phyloP scores from a whole-genome alignment of 2,329 filamentous ascomycete species.

The Microcyclospora pomicola region DNA sequence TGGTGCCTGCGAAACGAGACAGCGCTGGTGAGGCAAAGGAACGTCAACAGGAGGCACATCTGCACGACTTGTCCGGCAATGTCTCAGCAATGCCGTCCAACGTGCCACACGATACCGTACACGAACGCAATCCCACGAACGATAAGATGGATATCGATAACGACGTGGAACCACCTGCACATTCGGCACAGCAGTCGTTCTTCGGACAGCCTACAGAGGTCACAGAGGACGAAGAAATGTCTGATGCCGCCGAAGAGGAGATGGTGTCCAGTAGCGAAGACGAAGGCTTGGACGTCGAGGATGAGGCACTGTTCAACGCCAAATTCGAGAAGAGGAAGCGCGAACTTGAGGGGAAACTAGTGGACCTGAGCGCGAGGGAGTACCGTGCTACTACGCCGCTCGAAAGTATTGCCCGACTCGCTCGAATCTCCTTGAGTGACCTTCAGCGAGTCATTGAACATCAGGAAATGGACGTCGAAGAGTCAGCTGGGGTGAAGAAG shows the following conservation, averaged over 20 bases:
- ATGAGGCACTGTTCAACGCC: constrained; percentile 33
- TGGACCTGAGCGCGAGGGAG: constrained; percentile 29
- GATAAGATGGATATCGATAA: constrained; percentile 17
- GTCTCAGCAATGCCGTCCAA: neutral
- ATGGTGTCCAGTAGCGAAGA: constrained; percentile 28
- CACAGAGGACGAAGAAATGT: constrained; percentile 9
- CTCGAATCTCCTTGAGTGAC: constrained; percentile 23
- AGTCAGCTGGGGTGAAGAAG: constrained; percentile 4
- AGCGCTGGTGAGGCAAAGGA: constrained; percentile 28
- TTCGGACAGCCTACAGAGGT: constrained; percentile 14
- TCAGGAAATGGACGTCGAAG: constrained; percentile 17
- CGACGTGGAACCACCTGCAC: constrained; percentile 3
- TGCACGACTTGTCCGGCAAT: neutral
- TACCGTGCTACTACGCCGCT: constrained; percentile 31
- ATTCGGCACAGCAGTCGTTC: constrained; percentile 20
- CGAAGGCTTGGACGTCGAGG: constrained; percentile 31
- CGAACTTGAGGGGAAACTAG: constrained; percentile 28
- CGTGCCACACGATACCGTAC: neutral
- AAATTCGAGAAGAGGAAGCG: constrained; percentile 34
- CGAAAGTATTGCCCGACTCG: constrained; percentile 29
- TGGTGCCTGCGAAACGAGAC: constrained; percentile 33
- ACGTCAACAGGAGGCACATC: constrained; percentile 2
- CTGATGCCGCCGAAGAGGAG: constrained; percentile 13
- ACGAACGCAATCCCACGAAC: constrained; percentile 1
- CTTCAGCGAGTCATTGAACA: constrained; percentile 14